Conservation (phyloP, 2,329 filamentous ascomycete genomes). For the Calycina herbarum region DNA sequence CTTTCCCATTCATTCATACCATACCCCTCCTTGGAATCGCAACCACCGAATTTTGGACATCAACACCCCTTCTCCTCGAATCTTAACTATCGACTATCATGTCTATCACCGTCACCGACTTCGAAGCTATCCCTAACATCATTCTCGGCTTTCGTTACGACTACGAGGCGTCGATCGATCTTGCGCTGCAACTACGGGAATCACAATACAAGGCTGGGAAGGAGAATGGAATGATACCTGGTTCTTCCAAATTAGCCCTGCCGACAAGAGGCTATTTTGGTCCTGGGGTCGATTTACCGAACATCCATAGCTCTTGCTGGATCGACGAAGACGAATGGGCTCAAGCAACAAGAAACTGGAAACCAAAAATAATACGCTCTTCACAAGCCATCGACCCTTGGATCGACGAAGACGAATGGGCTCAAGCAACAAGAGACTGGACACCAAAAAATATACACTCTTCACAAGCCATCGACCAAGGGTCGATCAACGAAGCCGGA, state of each 20-base stretch:
- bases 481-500: too few species aligned
- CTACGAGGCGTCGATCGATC: not conserved
- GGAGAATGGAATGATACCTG: not conserved
- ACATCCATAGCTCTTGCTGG: not conserved
- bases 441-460: not conserved
- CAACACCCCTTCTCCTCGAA: not conserved
- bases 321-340: not conserved
- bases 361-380: not conserved
- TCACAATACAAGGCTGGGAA: not conserved
- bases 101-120: not conserved
- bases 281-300: not conserved
- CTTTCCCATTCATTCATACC: constrained; percentile 4
- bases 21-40: not conserved
- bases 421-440: not conserved
- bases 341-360: not conserved
- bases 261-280: not conserved
- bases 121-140: constrained; percentile 13
- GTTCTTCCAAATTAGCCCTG: not conserved
- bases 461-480: too few species aligned
- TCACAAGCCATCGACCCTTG: not conserved
- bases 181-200: not conserved
- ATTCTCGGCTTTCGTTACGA: not conserved
- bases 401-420: not conserved
- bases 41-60: constrained; percentile 4
- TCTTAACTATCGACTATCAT: constrained; percentile 7